A percentile compares a stretch with the other conserved stretches of the same genome.
Conservation (phyloP, 768 basidiomycete genomes). For the Lactarius vividus region DNA sequence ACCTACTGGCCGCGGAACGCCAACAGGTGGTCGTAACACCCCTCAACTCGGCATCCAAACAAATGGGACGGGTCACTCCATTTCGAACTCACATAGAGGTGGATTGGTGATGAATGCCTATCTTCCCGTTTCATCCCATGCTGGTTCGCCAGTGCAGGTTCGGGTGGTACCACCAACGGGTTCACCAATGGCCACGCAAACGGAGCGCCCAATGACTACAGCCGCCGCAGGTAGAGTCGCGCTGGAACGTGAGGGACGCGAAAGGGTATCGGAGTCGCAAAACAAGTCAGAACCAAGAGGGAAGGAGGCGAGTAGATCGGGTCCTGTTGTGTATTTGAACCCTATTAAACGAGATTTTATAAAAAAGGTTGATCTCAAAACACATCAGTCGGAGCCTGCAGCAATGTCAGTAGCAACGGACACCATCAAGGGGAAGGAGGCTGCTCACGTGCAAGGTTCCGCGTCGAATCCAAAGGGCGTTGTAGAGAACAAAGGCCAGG, state of each 20-base stretch:
- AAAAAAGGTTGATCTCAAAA: slow-evolving; percentile 22
- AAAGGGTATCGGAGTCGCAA: background rate
- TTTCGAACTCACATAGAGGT: slow-evolving; percentile 26
- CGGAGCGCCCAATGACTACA: slow-evolving; percentile 4
- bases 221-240: slow-evolving; percentile 17
- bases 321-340: slow-evolving; percentile 22
- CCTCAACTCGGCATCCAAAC: slow-evolving; percentile 17
- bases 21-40: slow-evolving; percentile 20
- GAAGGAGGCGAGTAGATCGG: slow-evolving; percentile 26
- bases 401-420: slow-evolving; percentile 1
- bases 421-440: slow-evolving; percentile 1
- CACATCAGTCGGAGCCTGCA: slow-evolving; percentile 12
- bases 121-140: slow-evolving; percentile 22
- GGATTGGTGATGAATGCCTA: slow-evolving; percentile 29
- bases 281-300: slow-evolving; percentile 8
- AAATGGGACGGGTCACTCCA: slow-evolving; percentile 12
- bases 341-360: slow-evolving; percentile 26
- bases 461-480: slow-evolving; percentile 10
- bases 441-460: background rate
- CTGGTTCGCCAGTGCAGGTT: slow-evolving; percentile 23
- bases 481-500: slow-evolving; percentile 14
- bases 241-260: slow-evolving; percentile 4
- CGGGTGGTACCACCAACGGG: slow-evolving; percentile 16
- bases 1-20: slow-evolving; percentile 19
- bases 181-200: slow-evolving; percentile 19